These are phyloP conservation scores for Fusarium sp. DNA, from an alignment of 2,329 filamentous ascomycete species.

Conservation along the genomic window DNA sequence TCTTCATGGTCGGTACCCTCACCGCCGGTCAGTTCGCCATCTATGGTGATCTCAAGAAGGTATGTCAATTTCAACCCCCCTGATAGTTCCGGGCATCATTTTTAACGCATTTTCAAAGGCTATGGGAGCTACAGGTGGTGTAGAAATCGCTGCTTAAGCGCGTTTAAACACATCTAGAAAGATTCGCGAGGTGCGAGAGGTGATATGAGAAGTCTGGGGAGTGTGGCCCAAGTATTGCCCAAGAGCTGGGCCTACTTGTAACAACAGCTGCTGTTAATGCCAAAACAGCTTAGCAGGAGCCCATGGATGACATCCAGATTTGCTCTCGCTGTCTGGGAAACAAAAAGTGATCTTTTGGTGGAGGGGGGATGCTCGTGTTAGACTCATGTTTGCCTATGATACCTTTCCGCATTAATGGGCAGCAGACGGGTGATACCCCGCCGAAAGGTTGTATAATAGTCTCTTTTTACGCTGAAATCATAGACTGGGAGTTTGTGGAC, in stretches of 20 bases:
- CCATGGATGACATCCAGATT: slow-evolving; percentile 28
- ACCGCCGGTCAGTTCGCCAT: slow-evolving; percentile 89
- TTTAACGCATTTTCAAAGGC: background rate
- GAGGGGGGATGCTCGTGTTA: slow-evolving; percentile 34
- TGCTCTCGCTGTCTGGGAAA: slow-evolving; percentile 30
- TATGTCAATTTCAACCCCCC: background rate
- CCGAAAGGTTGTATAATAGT: slow-evolving; percentile 44
- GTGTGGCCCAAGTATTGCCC: slow-evolving; percentile 30
- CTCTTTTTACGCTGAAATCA: slow-evolving; percentile 41
- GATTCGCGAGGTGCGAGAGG: slow-evolving; percentile 17
- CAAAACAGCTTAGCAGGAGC: slow-evolving; percentile 32
- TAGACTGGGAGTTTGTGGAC: slow-evolving; percentile 39
- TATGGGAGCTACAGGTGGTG: slow-evolving; percentile 77
- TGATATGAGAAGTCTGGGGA: slow-evolving; percentile 21
- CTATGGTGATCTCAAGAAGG: slow-evolving; percentile 69
- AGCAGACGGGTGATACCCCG: slow-evolving; percentile 41
- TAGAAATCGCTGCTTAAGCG: slow-evolving; percentile 67
- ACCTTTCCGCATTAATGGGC: slow-evolving; percentile 40
- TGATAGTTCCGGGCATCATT: background rate
- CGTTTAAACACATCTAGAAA: background rate
- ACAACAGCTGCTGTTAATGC: slow-evolving; percentile 17
- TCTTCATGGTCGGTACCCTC: slow-evolving; percentile 73
- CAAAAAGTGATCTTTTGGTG: slow-evolving; percentile 39
- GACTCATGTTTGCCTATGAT: slow-evolving; percentile 42
- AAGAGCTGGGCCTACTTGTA: slow-evolving; percentile 41